Evolutionary conservation across 176 grass and related monocot species (phyloP).

Genomic region (Oryza australiensis): DNA sequence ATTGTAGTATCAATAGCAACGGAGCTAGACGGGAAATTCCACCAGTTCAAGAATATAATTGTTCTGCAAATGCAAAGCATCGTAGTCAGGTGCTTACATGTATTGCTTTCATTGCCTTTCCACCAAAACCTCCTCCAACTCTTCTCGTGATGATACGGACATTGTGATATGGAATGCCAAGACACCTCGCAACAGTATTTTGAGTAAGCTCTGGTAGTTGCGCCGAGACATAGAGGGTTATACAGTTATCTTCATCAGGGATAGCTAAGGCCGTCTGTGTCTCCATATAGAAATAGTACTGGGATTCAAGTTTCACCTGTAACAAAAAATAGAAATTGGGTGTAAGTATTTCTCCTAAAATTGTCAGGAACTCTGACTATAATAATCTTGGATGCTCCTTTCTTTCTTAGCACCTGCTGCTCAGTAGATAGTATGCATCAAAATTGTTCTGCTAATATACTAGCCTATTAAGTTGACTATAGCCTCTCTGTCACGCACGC

Average conservation of each 20-base stretch:
- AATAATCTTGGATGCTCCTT: not conserved
- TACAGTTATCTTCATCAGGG: constrained; percentile 86
- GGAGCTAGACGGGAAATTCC: not conserved
- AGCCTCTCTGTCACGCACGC: too few species aligned
- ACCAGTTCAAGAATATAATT: not conserved
- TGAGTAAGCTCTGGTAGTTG: constrained; percentile 57
- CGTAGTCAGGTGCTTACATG: constrained; percentile 26
- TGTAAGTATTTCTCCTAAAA: not conserved
- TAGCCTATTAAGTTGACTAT: too few species aligned
- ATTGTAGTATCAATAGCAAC: too few species aligned
- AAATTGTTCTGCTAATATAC: not conserved
- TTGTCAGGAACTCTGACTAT: not conserved
- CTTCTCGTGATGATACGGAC: constrained; percentile 83
- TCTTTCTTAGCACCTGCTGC: not conserved
- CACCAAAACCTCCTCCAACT: constrained; percentile 78
- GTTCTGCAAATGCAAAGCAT: not conserved
- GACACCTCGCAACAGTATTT: constrained; percentile 51
- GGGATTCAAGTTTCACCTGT: constrained; percentile 80
- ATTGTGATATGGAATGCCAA: constrained; percentile 70
- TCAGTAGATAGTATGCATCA: not conserved
- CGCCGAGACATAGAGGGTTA: constrained; percentile 54
- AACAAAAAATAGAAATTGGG: not conserved
- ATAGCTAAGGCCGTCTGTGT: constrained; percentile 63
- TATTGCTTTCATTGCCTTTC: constrained; percentile 58
- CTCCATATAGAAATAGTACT: constrained; percentile 92